Base-by-base conservation (phyloP, 2,329 filamentous ascomycete species). In the Zasmidium citrigriseum region DNA sequence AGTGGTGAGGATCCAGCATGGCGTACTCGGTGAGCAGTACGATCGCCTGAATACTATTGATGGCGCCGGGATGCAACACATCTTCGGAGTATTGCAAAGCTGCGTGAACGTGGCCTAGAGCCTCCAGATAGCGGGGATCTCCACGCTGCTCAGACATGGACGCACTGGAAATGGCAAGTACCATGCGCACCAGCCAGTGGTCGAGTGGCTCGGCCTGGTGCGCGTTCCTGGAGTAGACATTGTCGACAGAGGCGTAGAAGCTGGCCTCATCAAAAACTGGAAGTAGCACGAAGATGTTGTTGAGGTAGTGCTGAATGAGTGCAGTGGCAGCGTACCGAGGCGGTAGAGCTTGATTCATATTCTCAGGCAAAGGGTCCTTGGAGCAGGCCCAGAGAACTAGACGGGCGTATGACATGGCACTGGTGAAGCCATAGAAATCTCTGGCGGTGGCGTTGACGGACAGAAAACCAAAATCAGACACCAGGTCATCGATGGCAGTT, bases 401-500 rank as follows among this genome's bases (percentile, higher is more conserved):
- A 34, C 91, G 88, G 23, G 92, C 91, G 80, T 97, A 97, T 0
- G 92, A 96, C 84, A 96, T 96, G 68, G 91, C 91, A 60, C 86
- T 89, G 25, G 89, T 87, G 58, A 93, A 91, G 9, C 91, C 89
- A 72, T 96, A 91, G 70, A 97, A 97, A 74, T 98, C 95, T 70
- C 92, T 85, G 1, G 93, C 93, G 0, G 93, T 97, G 24, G 95
- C 93, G 78, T 96, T 96, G 70, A 99, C 91, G 4, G 93, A 96
- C 87, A 97, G 78, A 69, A 91, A 93, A 54, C 93, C 93, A 80
- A 98, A 96, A 70, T 96, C 93, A 1, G 93, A 96, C 21, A 97
- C 90, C 2, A 98, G 80, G 54, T 95, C 89, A 75, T 97, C 93
- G 54, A 97, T 91, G 72, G 96, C 91, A 0, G 88, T 89, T 47